phyloP scores from a whole-genome alignment of 176 grass and related monocot species.

The Cymbopogon citratus region DNA sequence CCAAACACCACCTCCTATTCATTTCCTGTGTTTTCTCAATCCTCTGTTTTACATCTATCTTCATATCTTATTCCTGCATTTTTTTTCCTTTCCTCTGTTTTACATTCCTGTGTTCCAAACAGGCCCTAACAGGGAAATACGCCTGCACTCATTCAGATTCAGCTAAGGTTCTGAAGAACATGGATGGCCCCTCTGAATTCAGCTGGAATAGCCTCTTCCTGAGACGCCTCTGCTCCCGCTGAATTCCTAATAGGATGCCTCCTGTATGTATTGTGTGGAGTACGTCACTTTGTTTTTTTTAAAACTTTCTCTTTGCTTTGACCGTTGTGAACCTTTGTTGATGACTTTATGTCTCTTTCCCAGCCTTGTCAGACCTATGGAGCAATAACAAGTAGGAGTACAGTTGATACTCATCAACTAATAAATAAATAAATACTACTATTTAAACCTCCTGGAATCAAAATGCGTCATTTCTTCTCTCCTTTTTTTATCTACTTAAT shows the following conservation, averaged over 20 bases:
- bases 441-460: conserved; percentile 21
- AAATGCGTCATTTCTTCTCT: no score
- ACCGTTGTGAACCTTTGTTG: background rate
- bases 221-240: conserved; percentile 56
- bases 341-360: background rate
- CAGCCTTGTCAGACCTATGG: background rate
- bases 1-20: no score
- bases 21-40: no score
- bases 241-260: conserved; percentile 33
- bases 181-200: background rate
- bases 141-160: conserved; percentile 37
- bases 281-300: background rate
- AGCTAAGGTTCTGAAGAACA: no score
- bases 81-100: no score
- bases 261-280: conserved; percentile 13
- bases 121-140: conserved; percentile 45
- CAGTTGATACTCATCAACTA: background rate
- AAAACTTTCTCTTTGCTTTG: conserved; percentile 11
- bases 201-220: conserved; percentile 42
- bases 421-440: no score
- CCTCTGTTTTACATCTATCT: no score
- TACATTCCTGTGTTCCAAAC: no score
- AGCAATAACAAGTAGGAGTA: background rate
- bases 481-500: background rate
- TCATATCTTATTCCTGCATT: no score